These are phyloP conservation scores for Colletotrichum graminicola DNA, from an alignment of 2,329 filamentous ascomycete species.

Conservation along the genomic window DNA sequence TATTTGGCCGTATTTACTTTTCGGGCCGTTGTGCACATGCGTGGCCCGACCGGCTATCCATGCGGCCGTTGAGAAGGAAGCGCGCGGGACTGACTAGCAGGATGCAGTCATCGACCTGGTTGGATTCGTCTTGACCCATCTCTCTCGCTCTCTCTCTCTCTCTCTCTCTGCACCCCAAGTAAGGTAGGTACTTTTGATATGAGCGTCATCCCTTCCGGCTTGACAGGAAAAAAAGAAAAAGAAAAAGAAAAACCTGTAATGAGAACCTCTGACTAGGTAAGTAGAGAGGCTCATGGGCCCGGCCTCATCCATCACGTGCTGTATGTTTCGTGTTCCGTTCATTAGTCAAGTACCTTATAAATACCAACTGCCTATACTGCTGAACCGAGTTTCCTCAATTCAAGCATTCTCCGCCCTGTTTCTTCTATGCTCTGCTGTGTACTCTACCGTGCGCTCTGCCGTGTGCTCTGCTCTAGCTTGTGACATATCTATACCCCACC, in stretches of 20 bases:
- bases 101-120: background rate
- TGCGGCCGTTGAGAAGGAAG: constrained; percentile 19
- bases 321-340: background rate
- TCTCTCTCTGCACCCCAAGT: background rate
- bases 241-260: background rate
- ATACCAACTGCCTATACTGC: background rate
- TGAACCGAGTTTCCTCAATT: background rate
- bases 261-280: no score
- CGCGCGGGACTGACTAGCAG: constrained; percentile 30
- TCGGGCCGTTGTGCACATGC: background rate
- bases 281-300: background rate
- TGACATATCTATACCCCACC: constrained; percentile 31
- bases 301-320: background rate
- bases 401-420: background rate
- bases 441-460: background rate
- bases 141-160: background rate
- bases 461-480: background rate
- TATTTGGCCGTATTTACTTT: background rate
- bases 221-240: background rate
- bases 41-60: constrained; percentile 12
- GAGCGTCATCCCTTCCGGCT: background rate
- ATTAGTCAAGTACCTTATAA: background rate
- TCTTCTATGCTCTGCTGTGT: background rate
- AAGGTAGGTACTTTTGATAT: background rate
- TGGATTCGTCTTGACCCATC: constrained; percentile 9